Base-by-base conservation (phyloP, 1,284 basidiomycete species). In the Vanrija humicola region DNA sequence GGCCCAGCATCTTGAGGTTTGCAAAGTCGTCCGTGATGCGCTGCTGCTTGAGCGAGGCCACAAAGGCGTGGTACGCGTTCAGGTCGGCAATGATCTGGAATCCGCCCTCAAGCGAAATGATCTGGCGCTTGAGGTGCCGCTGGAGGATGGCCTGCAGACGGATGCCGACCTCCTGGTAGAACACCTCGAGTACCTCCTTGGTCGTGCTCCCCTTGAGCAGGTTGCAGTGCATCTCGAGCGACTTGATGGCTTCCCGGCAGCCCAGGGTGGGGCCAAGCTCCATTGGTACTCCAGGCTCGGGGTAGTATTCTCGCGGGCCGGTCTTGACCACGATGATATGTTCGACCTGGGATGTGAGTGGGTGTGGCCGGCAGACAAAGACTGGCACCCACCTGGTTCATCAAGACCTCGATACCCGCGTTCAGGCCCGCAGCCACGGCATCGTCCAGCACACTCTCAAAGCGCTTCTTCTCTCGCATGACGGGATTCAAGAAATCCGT, bases 121-220 rank as follows among this genome's bases (percentile, higher is more conserved):
- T 96, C 70, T 96, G 91, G 3, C 92, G 83, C 68, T 98, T 98
- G 70, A 98, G 86, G 67, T 98, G 96, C 66, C 96, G 94, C 73
- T 96, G 91, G 28, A 98, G 76, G 65, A 98, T 93, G 6, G 83
- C 85, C 68, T 96, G 89, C 18, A 98, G 76, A 23, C 96, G 85
- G 57, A 96, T 86, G 1, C 94, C 93, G 46, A 98, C 88, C 75
- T 99, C 95, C 76, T 95, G 89, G 72, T 98, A 91, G 75, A 98
- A 98, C 1, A 98, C 93, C 66, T 98, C 95, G 19, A 98, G 78
- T 2, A 98, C 91, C 62, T 97, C 93, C 73, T 92, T 90, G 69
- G 89, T 94, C 29, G 95, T 94, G 61, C 89, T 96, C 0, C 93
- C 94, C 62, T 88, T 88, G 44, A 98, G 78, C 49, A 98, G 81